Percentiles rank a stretch among this genome's conserved stretches.
phyloP scores from a whole-genome alignment of 2,329 filamentous ascomycete species.

The Albifimbria verrucaria region DNA sequence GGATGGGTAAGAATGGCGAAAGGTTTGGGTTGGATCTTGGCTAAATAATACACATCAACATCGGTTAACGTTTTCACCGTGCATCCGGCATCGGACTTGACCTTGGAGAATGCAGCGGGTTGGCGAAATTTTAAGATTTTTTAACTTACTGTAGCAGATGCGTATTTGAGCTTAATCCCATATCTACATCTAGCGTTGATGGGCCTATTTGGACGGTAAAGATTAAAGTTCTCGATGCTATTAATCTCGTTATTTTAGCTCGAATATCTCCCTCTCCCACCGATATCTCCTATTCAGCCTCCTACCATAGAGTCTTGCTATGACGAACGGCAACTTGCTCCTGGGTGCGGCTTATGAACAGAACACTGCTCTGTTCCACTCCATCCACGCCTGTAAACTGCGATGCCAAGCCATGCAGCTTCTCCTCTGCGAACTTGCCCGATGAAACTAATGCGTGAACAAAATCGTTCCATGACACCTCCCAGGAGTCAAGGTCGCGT shows the following conservation, averaged over 20 bases:
- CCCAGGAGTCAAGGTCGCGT: neutral
- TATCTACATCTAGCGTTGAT: neutral
- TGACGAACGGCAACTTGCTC: neutral
- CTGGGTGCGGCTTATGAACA: neutral
- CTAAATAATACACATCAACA: neutral
- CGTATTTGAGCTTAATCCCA: neutral
- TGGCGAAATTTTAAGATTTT: neutral
- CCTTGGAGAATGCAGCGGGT: neutral
- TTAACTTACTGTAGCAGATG: neutral
- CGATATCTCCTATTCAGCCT: neutral
- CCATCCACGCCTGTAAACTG: neutral
- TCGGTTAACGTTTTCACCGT: neutral
- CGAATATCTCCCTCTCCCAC: neutral
- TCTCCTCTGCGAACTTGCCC: neutral
- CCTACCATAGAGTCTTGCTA: neutral
- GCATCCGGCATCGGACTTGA: neutral
- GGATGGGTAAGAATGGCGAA: neutral
- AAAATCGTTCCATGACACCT: neutral
- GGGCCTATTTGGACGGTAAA: neutral
- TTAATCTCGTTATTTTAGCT: too few species aligned
- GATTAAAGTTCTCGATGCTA: neutral
- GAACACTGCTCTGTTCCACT: neutral
- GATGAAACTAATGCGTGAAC: neutral
- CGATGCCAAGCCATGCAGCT: neutral
- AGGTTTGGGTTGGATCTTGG: neutral